Base-by-base conservation (phyloP, 768 basidiomycete species). In the Mycena venus region DNA sequence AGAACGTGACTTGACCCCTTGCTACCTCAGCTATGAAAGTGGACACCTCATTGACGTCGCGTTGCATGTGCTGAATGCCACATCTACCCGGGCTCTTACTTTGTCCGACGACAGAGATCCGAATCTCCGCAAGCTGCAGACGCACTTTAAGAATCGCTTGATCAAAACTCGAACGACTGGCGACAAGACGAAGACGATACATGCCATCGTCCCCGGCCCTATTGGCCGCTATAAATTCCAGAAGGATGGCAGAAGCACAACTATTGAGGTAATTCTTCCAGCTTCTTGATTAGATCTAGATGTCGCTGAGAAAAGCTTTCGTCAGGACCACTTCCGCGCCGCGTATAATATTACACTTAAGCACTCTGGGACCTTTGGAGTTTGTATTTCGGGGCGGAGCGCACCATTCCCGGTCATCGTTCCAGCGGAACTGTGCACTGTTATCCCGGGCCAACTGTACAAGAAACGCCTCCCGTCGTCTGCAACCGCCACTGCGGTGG, bases 361-460 rank as follows among this genome's bases (percentile, higher is more conserved):
- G 19, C 79, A 80, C 73, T 88, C 88, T 0, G 79, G 78, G 0
- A 83, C 84, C 10, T 78, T 88, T 34, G 89, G 88, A 3, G 81
- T 91, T 8, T 74, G 71, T 4, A 74, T 85, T 9, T 79, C 83
- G 9, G 76, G 74, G 9, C 60, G 79, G 47, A 81, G 79, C 1
- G 79, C 77, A 0, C 75, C 77, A 3, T 78, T 79, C 11, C 80
- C 82, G 0, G 82, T 82, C 0, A 79, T 87, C n/a, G 80, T 91
- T 6, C 91, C 91, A 0, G 83, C 87, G 0, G 91, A 93, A 70
- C 70, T 90, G 0, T 91, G 89, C 66, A 29, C 74, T 0, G 72
- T 93, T 14, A 75, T 85, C 4, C 82, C 85, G 0, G 86, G 89
- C 2, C 91, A 93, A 65, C 76, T 90, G 0, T 91, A 85, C 76